phyloP scores from a whole-genome alignment of 1,139 yeast species.

The Zhuliangozyma blackwelliae region DNA sequence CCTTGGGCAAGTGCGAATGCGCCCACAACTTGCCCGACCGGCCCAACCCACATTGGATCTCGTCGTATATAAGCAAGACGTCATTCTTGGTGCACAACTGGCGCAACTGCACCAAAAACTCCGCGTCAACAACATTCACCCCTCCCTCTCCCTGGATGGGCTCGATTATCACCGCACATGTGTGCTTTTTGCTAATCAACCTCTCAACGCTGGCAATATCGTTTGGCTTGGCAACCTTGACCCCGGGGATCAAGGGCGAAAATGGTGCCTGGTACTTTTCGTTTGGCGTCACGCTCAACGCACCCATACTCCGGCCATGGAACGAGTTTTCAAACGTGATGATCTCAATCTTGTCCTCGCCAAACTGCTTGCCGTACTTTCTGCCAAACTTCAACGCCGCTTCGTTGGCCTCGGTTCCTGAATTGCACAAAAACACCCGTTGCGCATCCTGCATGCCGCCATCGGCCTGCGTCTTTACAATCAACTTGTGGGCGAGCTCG shows the following conservation, averaged over 20 bases:
- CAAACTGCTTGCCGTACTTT: conserved; percentile 62
- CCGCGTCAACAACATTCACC: conserved; percentile 60
- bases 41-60: conserved; percentile 95
- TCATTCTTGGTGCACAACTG: conserved; percentile 65
- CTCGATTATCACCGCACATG: conserved; percentile 92
- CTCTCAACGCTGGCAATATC: conserved; percentile 56
- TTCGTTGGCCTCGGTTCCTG: conserved; percentile 97
- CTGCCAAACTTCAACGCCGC: conserved; percentile 96
- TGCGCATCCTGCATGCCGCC: conserved; percentile 83
- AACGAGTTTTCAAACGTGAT: conserved; percentile 85
- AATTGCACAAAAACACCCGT: conserved; percentile 82
- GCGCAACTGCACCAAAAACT: conserved; percentile 64
- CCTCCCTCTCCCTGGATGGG: conserved; percentile 99
- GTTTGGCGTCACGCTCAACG: conserved; percentile 86
- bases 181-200: conserved; percentile 57
- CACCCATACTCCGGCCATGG: conserved; percentile 95
- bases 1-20: conserved; percentile 64
- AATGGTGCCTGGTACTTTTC: conserved; percentile 90
- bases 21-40: conserved; percentile 95
- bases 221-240: conserved; percentile 58
- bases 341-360: conserved; percentile 62
- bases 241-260: conserved; percentile 85
- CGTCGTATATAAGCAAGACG: conserved; percentile 83
- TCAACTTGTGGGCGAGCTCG: conserved; percentile 66
- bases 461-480: conserved; percentile 59